Evolutionary conservation across 352 stramenopile species (phyloP).

Genomic region (Globisporangium spiculum): DNA sequence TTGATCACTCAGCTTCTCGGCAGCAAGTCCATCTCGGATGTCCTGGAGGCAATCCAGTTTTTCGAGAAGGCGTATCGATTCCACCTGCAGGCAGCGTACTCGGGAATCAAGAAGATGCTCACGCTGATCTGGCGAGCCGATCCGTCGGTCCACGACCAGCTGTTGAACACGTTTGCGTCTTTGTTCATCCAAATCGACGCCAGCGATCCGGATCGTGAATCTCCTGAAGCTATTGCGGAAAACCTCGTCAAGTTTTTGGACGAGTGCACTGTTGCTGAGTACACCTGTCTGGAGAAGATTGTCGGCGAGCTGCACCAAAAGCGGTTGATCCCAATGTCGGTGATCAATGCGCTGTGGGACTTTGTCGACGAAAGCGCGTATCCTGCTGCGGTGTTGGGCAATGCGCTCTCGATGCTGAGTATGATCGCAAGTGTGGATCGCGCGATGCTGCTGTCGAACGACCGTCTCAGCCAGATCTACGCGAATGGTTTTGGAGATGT

Average conservation of each 20-base stretch:
- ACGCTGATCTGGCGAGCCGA: conserved; percentile 91
- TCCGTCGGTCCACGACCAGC: conserved; percentile 86
- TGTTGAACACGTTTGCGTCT: conserved; percentile 80
- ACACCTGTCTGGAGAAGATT: conserved; percentile 75
- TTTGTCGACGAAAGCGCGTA: conserved; percentile 60
- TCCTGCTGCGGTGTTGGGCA: conserved; percentile 55
- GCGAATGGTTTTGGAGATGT: conserved; percentile 55
- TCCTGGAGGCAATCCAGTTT: conserved; percentile 92
- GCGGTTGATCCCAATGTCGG: conserved; percentile 54
- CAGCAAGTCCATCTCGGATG: conserved; percentile 90
- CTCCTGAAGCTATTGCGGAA: conserved; percentile 48
- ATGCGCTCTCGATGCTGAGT: conserved; percentile 56
- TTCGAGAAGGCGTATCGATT: conserved; percentile 92
- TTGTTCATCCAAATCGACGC: conserved; percentile 60
- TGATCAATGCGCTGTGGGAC: conserved; percentile 72
- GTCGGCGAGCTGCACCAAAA: conserved; percentile 58
- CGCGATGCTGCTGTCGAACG: conserved; percentile 58
- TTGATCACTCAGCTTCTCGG: conserved; percentile 86
- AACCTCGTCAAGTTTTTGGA: conserved; percentile 76
- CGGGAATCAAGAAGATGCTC: conserved; percentile 90
- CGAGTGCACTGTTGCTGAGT: conserved; percentile 73
- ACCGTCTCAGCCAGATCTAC: conserved; percentile 52
- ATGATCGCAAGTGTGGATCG: conserved; percentile 73
- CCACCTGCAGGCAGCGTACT: conserved; percentile 84
- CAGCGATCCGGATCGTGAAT: conserved; percentile 36